These are phyloP conservation scores for Scleromitrula shiraiana DNA, from an alignment of 2,329 filamentous ascomycete species.

Conservation along the genomic window DNA sequence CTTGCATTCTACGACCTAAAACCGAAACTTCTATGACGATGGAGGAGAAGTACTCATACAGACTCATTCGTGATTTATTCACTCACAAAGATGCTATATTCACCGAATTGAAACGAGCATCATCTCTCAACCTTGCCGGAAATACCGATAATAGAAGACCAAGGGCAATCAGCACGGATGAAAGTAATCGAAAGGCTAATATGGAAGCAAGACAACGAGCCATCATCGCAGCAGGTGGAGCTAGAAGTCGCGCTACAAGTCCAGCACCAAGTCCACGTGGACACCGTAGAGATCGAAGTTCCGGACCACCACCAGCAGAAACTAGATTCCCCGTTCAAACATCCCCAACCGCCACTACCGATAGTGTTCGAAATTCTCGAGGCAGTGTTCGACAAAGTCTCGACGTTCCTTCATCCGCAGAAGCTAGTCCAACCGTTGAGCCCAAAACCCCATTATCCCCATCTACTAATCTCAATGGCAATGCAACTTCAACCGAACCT, in stretches of 20 bases:
- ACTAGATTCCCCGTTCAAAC: constrained; percentile 81
- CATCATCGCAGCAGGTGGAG: constrained; percentile 48
- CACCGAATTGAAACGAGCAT: constrained; percentile 87
- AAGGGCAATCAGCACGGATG: constrained; percentile 86
- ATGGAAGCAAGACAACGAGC: constrained; percentile 90
- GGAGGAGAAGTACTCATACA: constrained; percentile 89
- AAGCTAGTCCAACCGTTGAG: constrained; percentile 16
- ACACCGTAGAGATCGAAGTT: constrained; percentile 76
- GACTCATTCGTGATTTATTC: constrained; percentile 85
- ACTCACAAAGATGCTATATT: constrained; percentile 93
- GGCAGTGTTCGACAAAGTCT: constrained; percentile 53
- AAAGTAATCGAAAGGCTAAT: constrained; percentile 86
- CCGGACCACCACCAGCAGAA: constrained; percentile 57
- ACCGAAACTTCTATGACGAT: constrained; percentile 84
- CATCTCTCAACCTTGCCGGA: constrained; percentile 59
- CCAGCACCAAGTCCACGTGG: constrained; percentile 54
- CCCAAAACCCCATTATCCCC: constrained; percentile 16
- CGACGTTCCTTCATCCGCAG: constrained; percentile 56
- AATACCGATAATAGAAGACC: constrained; percentile 55
- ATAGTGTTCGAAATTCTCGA: constrained; percentile 30
- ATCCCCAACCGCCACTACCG: constrained; percentile 46
- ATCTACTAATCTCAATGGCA: too few species aligned
- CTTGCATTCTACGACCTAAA: constrained; percentile 81
- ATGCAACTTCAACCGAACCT: constrained; percentile 17
- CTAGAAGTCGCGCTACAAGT: constrained; percentile 67